phyloP scores from a whole-genome alignment of 371 early-diverging fungal species.

The Syncephalastrum racemosum region DNA sequence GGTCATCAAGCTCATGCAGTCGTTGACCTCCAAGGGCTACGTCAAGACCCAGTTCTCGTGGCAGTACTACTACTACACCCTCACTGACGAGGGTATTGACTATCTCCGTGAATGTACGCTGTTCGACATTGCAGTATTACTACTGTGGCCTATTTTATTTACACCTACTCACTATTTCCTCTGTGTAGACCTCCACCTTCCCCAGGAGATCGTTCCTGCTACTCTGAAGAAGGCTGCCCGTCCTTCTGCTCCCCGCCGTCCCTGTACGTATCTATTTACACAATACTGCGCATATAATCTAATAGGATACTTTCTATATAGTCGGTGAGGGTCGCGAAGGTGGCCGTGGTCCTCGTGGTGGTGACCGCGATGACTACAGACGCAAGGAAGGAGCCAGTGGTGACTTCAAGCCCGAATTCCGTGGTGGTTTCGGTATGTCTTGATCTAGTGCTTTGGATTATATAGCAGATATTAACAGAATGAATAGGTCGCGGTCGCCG shows the following conservation, averaged over 20 bases:
- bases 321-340: slow-evolving; percentile 53
- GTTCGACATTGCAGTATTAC: background rate
- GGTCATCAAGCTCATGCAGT: slow-evolving; percentile 99
- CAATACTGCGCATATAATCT: background rate
- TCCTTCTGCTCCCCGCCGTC: slow-evolving; percentile 69
- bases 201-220: slow-evolving; percentile 95
- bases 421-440: slow-evolving; percentile 71
- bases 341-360: slow-evolving; percentile 64
- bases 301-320: slow-evolving; percentile 6
- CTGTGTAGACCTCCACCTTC: slow-evolving; percentile 84
- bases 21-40: slow-evolving; percentile 91
- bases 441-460: background rate
- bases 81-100: slow-evolving; percentile 97
- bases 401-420: slow-evolving; percentile 96
- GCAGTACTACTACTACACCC: slow-evolving; percentile 99
- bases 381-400: slow-evolving; percentile 93
- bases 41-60: slow-evolving; percentile 98
- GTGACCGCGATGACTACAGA: slow-evolving; percentile 82
- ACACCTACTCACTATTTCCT: background rate
- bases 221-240: slow-evolving; percentile 94
- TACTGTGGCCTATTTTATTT: background rate
- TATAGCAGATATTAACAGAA: background rate
- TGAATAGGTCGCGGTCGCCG: slow-evolving; percentile 46
- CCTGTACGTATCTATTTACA: slow-evolving; percentile 43
- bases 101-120: slow-evolving; percentile 88